Base-by-base conservation (phyloP, 2,329 filamentous ascomycete genomes). In the Fusarium sp. region DNA sequence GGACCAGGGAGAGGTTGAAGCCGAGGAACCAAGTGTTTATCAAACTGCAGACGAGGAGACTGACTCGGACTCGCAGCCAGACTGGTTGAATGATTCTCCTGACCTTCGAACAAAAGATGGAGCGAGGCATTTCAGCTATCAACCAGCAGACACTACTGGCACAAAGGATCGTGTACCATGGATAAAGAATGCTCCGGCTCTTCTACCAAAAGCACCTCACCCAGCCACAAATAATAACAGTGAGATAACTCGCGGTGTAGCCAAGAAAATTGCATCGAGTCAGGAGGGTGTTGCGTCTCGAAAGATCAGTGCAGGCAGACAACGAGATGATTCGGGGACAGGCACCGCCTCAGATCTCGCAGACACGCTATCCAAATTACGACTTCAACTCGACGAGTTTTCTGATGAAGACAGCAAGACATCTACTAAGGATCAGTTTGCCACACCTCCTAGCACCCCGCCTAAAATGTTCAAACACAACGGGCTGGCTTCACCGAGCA, bases 401-500 rank as follows among this genome's bases (percentile, higher is more conserved):
- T 73, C 69, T 7, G 72, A 74, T 13, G 68, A 72, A 32, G 71
- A 74, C 20, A 53, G 32, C 32, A 59, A 52, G 17, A 6, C 48
- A 5, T 37, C 54, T 10, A 64, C 52, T 32, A 37, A 39, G 19
- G 46, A 67, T 22, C 47, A 65, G 15, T 65, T 67, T 41, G 66
- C 60, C 7, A 75, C 70, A 19, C 75, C 67, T 41, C 72, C 57
- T 27, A 72, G 52, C 43, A 72, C 55, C 19, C 70, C 62, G n/a
- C 67, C 68, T 4, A 67, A 64, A 56, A 41, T 57, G 10, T 43
- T 55, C 4, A 66, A 66, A 14, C 49, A 65, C 13, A 73, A 62
- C 17, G 66, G 66, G 2, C 62, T 78, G 8, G 40, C 63, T 7
- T 79, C 78, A 6, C 75, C 78, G 3, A 74, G 63, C 39, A 81